Conservation (phyloP, 2,329 filamentous ascomycete species). For the Incumbomyces lentus region DNA sequence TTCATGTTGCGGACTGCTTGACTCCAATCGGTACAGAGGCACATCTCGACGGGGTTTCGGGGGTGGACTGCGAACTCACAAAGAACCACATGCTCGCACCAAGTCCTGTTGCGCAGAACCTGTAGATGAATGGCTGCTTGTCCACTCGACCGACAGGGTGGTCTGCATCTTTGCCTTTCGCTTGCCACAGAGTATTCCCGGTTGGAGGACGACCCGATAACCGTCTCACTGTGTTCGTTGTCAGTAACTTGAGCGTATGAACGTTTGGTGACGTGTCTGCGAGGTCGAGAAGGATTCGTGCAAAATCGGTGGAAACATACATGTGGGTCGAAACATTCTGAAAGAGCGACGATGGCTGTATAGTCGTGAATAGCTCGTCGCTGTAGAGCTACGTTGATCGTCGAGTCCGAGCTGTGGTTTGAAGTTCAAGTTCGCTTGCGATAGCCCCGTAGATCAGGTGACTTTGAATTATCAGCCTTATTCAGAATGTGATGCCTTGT, state of each 20-base stretch:
- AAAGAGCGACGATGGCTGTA: neutral
- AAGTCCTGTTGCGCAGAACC: slow-evolving; percentile 74
- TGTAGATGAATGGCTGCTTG: slow-evolving; percentile 48
- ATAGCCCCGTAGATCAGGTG: slow-evolving; percentile 1
- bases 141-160: neutral
- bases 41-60: neutral
- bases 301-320: neutral
- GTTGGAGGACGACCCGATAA: slow-evolving; percentile 1
- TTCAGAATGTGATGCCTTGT: slow-evolving; percentile 1
- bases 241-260: neutral
- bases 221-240: neutral
- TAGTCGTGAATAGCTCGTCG: neutral
- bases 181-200: slow-evolving; percentile 5
- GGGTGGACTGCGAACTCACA: slow-evolving; percentile 45
- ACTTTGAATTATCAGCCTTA: neutral
- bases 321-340: slow-evolving; percentile 6
- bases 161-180: slow-evolving; percentile 1
- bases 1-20: neutral
- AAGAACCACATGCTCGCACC: slow-evolving; percentile 99
- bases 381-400: neutral
- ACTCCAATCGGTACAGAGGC: neutral
- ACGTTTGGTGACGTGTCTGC: too few relatives aligned
- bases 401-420: slow-evolving; percentile 1
- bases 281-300: too few relatives aligned
- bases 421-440: slow-evolving; percentile 2